phyloP scores from a whole-genome alignment of 495 filamentous ascomycete species.

The Evansstolkia leycettana region DNA sequence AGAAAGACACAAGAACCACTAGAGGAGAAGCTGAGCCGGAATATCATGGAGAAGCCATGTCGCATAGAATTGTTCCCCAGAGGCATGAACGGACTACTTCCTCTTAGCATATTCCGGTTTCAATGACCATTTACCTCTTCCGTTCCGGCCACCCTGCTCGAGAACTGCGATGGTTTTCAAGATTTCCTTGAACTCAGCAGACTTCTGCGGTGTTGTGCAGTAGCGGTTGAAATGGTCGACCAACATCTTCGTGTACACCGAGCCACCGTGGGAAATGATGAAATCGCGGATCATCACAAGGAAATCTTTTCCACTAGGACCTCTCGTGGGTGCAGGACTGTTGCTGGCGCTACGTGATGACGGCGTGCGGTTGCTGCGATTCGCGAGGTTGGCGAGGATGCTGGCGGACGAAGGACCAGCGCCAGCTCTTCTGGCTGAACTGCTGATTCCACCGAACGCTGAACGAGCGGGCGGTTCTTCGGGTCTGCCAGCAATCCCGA shows the following conservation, averaged over 20 bases:
- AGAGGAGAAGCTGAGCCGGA: no score
- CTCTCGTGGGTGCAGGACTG: slow-evolving; percentile 4
- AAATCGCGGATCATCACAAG: slow-evolving; percentile 42
- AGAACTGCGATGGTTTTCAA: slow-evolving; percentile 33
- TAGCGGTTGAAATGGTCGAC: slow-evolving; percentile 55
- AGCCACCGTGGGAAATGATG: slow-evolving; percentile 47
- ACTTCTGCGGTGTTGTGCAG: slow-evolving; percentile 26
- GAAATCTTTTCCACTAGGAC: not conserved
- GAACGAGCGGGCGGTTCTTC: slow-evolving; percentile 13
- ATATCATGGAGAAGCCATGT: no score
- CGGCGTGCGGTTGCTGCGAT: slow-evolving; percentile 26
- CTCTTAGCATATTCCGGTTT: slow-evolving; percentile 30
- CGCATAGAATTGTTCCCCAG: no score
- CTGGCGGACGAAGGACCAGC: slow-evolving; percentile 41
- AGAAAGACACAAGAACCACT: no score
- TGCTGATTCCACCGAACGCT: slow-evolving; percentile 12
- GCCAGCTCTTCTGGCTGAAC: slow-evolving; percentile 21
- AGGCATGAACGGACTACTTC: no score
- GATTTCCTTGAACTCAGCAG: slow-evolving; percentile 39
- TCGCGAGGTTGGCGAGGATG: slow-evolving; percentile 48
- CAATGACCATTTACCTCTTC: slow-evolving; percentile 38
- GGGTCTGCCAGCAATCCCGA: slow-evolving; percentile 58
- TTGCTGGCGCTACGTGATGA: slow-evolving; percentile 20
- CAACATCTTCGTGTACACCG: slow-evolving; percentile 50
- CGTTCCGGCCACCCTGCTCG: slow-evolving; percentile 28